phyloP scores from a whole-genome alignment of 768 basidiomycete genomes.

The Lactarius trivialis region DNA sequence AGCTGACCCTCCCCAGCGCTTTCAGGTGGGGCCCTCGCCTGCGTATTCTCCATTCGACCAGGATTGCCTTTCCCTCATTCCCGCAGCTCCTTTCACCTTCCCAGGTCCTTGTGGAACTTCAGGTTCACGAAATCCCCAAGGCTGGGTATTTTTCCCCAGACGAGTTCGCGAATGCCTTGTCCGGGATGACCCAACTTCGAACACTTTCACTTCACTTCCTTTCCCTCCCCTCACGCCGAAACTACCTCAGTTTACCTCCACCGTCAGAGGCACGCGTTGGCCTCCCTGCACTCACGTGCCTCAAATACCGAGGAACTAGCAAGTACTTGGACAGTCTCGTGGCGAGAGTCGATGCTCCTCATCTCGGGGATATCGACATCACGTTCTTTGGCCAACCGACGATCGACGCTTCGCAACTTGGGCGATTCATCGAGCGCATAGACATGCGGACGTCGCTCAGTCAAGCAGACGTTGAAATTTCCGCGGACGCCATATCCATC shows the following conservation, averaged over 20 bases:
- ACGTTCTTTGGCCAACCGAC: background rate
- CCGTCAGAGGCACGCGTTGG: too few relatives aligned
- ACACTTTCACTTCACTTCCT: too few relatives aligned
- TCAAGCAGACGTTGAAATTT: background rate
- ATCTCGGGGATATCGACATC: too few relatives aligned
- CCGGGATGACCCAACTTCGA: background rate
- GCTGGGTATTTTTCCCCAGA: background rate
- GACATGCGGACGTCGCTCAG: background rate
- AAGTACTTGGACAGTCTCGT: too few relatives aligned
- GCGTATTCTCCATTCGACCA: background rate
- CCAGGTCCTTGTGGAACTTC: background rate
- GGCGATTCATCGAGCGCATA: background rate
- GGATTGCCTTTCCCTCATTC: background rate
- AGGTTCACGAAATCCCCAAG: background rate
- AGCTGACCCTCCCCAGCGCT: background rate
- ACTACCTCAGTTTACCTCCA: too few relatives aligned
- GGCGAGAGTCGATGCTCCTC: too few relatives aligned
- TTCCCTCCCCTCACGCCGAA: too few relatives aligned
- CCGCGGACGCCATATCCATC: background rate
- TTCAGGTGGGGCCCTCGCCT: background rate
- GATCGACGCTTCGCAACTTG: background rate
- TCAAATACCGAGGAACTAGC: too few relatives aligned
- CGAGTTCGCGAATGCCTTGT: background rate
- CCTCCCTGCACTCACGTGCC: too few relatives aligned
- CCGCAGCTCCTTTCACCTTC: background rate